Evolutionary conservation across 2,329 filamentous ascomycete species (phyloP), one percentile per base, ranked within the genome.

Genomic region (Sclerotinia trifoliorum): DNA sequence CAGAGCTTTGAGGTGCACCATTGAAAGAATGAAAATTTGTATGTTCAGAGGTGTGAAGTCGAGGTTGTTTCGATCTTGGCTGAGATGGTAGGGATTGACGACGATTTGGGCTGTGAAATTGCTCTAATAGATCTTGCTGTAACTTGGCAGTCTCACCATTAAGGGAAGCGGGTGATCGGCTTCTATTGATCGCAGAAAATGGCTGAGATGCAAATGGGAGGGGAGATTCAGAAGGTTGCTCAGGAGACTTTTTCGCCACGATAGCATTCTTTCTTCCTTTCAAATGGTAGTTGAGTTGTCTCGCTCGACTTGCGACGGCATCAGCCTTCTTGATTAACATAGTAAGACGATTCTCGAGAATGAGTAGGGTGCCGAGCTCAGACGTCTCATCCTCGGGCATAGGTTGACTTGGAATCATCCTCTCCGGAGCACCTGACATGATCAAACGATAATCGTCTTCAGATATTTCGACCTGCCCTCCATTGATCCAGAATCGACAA

Each of bases 401-500:
- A 0, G 92, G 92, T 71, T 94, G 88, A 19, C 90, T 89, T 2
- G 92, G 90, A 24, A 93, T 92, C 79, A 93, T 86, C 76, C 92
- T 89, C 78, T 96, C 91, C 15, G 94, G 86, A 72, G 92, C 91
- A 39, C 93, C 92, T 51, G 91, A 94, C 66, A 88, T 88, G 72
- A 96, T 94, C 72, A 96, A 81, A 54, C 93, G 85, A 83, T 90
- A 96, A 77, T 97, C 93, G 77, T 96, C 92, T 78, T 96, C 92
- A 24, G 88, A 88, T 70, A 97, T 94, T 80, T 96, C 92, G 11
- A 96, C 90, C 60, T 91, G 86, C 72, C 89, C 85, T 70, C 93
- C 91, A 76, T 93, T 93, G 71, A 92, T 88, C 75, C 89, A 88
- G 78, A 96, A 95, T 71, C 92, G 91, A 76, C 93, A 96, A 65